Evolutionary conservation across 108 stramenopile genomes (phyloP), one percentile per base, ranked within the genome.

Genomic region (Stephanodiscus minutulus): DNA sequence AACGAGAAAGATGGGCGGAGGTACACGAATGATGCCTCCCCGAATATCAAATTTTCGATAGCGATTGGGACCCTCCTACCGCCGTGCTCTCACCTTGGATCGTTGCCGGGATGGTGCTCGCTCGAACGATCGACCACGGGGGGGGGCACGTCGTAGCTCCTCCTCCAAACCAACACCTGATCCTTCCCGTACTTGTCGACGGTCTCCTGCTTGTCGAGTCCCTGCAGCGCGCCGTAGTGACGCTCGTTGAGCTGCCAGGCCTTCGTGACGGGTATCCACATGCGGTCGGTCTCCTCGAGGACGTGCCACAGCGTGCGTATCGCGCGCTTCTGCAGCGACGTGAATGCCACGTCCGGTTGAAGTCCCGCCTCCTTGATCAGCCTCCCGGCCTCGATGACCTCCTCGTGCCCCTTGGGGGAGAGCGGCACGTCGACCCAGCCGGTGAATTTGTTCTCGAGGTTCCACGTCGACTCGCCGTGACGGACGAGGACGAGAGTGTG

Each of bases 151-250:
- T 98, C 97, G 74, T 98, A 99, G 46, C 88, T 90, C 39, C 98
- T 83, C 46, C 98, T 84, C 98, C 97, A 99, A 62, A 97, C 70
- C 72, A 92, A 74, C 3, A 98, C 98, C 72, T 98, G 97, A 25
- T 98, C 97, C 74, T 93, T 98, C 25, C 97, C 97, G 82, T 97
- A 89, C 73, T 96, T 97, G 57, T 91, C 92, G 2, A 98, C 98
- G 20, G 98, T 98, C 78, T 98, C 88, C 73, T 98, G 92, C 78
- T 99, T 99, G 90, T 98, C 87, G 53, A 99, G 70, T n/a, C 99
- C 99, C 82, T 96, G 94, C 18, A 98, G 84, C 18, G 86, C 94
- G 21, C 88, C 91, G 66, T 95, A 98, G 70, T 94, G 91, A 41
- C 97, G 81, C 82, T 99, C 99, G 79, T 99, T 99, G 69, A 99